A percentile compares a stretch with the other conserved stretches of the same genome.
Conservation (phyloP, 805 yeast genomes). For the Lachancea fermentati region DNA sequence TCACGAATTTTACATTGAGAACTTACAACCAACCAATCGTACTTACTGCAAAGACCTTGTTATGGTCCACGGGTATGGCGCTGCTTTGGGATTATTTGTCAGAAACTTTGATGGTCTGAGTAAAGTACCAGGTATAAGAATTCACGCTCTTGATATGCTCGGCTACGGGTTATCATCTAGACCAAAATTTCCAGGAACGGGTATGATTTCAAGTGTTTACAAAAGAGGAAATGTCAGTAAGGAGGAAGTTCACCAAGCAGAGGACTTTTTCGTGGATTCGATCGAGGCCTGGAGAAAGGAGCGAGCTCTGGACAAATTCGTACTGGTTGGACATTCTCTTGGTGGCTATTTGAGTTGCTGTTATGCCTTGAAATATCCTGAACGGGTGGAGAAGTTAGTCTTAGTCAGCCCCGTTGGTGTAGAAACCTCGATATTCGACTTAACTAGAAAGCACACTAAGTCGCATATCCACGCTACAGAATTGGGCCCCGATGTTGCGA, state of each 20-base stretch:
- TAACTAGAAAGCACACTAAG: slow-evolving; percentile 8
- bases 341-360: slow-evolving; percentile 65
- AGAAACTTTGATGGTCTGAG: slow-evolving; percentile 56
- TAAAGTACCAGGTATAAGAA: slow-evolving; percentile 50
- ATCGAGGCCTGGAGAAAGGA: slow-evolving; percentile 54
- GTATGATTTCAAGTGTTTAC: slow-evolving; percentile 55
- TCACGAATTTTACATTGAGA: slow-evolving; percentile 66
- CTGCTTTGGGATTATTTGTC: slow-evolving; percentile 80
- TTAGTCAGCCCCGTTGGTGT: slow-evolving; percentile 70
- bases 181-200: slow-evolving; percentile 57
- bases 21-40: slow-evolving; percentile 64
- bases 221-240: slow-evolving; percentile 32
- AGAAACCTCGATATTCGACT: slow-evolving; percentile 45
- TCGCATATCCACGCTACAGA: slow-evolving; percentile 8
- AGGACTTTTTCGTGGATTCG: slow-evolving; percentile 38
- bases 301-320: slow-evolving; percentile 45
- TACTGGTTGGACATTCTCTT: slow-evolving; percentile 61
- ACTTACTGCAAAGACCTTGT: slow-evolving; percentile 56
- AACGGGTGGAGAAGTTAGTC: slow-evolving; percentile 44
- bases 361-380: slow-evolving; percentile 52
- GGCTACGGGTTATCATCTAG: slow-evolving; percentile 91
- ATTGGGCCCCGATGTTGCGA: slow-evolving; percentile 30
- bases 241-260: slow-evolving; percentile 30
- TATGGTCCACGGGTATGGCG: slow-evolving; percentile 91
- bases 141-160: slow-evolving; percentile 80